Evolutionary conservation across 352 stramenopile species (phyloP).

Genomic region (Chrysophaeum taylorii): DNA sequence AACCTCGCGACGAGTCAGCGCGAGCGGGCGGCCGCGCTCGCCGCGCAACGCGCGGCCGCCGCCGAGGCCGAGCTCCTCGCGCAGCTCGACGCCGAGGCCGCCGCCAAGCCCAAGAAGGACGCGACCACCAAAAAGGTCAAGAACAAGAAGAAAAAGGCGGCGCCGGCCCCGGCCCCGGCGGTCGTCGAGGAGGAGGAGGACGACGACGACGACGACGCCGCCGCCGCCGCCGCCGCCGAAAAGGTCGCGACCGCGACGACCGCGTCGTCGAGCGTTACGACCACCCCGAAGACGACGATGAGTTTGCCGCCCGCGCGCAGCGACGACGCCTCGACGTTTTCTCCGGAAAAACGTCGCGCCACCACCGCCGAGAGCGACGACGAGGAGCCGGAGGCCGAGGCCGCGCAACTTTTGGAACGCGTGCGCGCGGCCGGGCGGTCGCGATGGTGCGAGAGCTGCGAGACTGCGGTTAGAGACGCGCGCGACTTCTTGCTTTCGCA

Average conservation of each 20-base stretch:
- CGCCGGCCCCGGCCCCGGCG: not conserved
- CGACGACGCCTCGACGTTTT: no score
- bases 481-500: not conserved
- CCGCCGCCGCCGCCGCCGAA: conserved; percentile 45
- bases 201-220: conserved; percentile 65
- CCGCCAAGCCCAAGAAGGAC: not conserved
- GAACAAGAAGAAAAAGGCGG: not conserved
- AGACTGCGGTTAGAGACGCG: not conserved
- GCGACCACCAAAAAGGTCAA: not conserved
- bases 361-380: conserved; percentile 18
- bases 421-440: not conserved
- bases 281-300: conserved; percentile 35
- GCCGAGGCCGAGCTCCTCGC: not conserved
- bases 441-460: not conserved
- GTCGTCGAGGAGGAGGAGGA: conserved; percentile 15
- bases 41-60: not conserved
- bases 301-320: no score
- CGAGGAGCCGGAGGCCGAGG: conserved; percentile 32
- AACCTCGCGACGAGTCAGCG: not conserved
- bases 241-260: no score
- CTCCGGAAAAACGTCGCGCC: not conserved
- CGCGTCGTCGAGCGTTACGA: no score
- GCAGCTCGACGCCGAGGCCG: not conserved
- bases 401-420: not conserved
- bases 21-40: not conserved